Evolutionary conservation across 148 eudicot species (phyloP), one percentile per base, ranked within the genome.

Genomic region (Cornus controversa): DNA sequence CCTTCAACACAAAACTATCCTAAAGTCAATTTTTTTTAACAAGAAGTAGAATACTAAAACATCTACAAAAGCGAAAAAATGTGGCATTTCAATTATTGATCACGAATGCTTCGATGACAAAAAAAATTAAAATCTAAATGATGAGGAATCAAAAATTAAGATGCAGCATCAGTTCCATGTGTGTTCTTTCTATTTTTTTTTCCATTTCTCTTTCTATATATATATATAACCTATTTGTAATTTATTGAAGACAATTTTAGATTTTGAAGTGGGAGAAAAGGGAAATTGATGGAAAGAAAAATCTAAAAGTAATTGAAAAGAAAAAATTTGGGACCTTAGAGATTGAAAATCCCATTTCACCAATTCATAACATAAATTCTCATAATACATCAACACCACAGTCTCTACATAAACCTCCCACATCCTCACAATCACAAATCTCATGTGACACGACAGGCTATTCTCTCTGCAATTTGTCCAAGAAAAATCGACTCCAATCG

Each of bases 381-480:
- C 88, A 80, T 85, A 83, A 71, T 95, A 95, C 97, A 95, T 93
- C 73, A 95, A 81, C 62, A 91, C 86, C 72, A 95, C 77, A 24
- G 92, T 81, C 81, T 95, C 94, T 68, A 95, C 93, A 81, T 95
- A 93, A 64, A 86, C 83, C 76, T 86, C n/a, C 93, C 76, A 95
- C 99, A 74, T 95, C 99, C 82, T 95, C 99, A 78, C 99, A 93
- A 34, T 95, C 99, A 76, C 95, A 90, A 47, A 95, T 95, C 82
- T 95, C 97, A 80, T 88, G 93, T 73, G 82, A 66, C 47, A 85
- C 77, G 31, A 40, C 70, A 42, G 82, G 80, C 23, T 84, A 85
- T 53, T 84, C 81, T 20, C 79, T 60, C 69, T 64, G 73, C 75
- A 95, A 77, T 77, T 93, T 95, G 78, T 89, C 89, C 10, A 89